Base-by-base conservation (phyloP, 768 basidiomycete species). In the Asterophora parasitica region DNA sequence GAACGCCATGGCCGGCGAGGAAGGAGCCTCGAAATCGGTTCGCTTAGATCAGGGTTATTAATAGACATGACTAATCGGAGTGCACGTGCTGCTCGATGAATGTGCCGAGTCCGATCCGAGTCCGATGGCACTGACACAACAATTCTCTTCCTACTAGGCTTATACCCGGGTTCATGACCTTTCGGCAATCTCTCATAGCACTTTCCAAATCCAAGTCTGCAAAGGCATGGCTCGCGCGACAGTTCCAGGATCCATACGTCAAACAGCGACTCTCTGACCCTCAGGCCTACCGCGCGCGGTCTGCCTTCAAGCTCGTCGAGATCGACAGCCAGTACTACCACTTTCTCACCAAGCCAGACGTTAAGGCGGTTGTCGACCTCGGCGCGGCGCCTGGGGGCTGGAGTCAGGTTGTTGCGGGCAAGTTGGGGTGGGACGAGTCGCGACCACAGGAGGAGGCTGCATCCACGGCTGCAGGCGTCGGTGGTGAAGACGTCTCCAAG, bases 301-400 rank as follows among this genome's bases (percentile, higher is more conserved):
- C 92, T 10, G 92, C 93, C 3, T 95, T 89, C 74, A 97, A 97
- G 68, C 81, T 97, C 12, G 64, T 92, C 49, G 88, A 93, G 57
- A 77, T 98, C 42, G 72, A 89, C 59, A 64, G 74, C 0, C 69
- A 72, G 31, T 81, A 73, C 63, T 73, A 74, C 9, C 50, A 68
- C 1, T 80, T 91, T 53, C 66, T 85, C 35, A 61, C 63, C 13
- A 65, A 73, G 37, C 62, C 66, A 19, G 74, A 85, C 45, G 78
- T 86, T 4, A 71, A 63, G 1, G 72, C 77, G 13, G 80, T 95
- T 0, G 81, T 94, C 1, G 94, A 96, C 65, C 77, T 96, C 16
- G 94, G 95, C 12, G 89, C 89, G 0, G 90, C 92, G 0, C 95
- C 94, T 0, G 93, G 93, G 0, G 92, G 92, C 0, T 98, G 95